Evolutionary conservation across 2,329 filamentous ascomycete species (phyloP), one percentile per base, ranked within the genome.

Genomic region (Pseudogymnoascus sp.): DNA sequence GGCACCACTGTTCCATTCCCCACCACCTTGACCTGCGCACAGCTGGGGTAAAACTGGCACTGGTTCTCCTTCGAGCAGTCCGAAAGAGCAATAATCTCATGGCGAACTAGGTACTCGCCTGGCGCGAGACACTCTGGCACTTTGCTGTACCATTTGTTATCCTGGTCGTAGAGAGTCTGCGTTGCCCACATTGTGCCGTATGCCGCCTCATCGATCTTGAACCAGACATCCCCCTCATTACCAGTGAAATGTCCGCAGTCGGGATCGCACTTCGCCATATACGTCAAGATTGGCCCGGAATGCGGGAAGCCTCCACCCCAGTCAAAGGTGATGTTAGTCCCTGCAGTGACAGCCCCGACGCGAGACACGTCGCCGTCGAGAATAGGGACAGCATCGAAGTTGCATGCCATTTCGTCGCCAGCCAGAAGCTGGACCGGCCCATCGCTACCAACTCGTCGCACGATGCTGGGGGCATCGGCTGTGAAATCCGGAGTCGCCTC

Each of bases 101-200:
- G 62, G 19, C 64, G 35, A 29, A 65, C 33, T 3, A 65, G 56
- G 26, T 65, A 65, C 56, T 65, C 62, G n/a, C 64, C 62, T n/a
- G 64, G 50, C 19, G 62, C 26, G 33, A 65, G 38, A 53, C 62
- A 65, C 26, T 53, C 53, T 14, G 64, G 64, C 14, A 65, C 37
- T 11, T 33, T 64, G 24, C 47, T 50, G 8, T 53, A 29, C 64
- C 64, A 65, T 7, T 44, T 59, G 38, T 59, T 53, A 7, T 16
- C 59, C 4, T 65, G 31, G 31, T 63, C 56, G 21, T 42, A 59
- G 13, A 65, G 38, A 13, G 44, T 61, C 50, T 65, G 62, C 3
- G 53, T 64, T 26, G 56, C 64, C 64, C 64, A 65, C 19, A 31
- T 6, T 4, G 53, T 40, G 26, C 40, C 38, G 16, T 64, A 64